A percentile compares a stretch with the other conserved stretches of the same genome.
These are phyloP conservation scores for Rhypophila decipiens DNA, from an alignment of 495 filamentous ascomycete genomes.

Conservation along the genomic window DNA sequence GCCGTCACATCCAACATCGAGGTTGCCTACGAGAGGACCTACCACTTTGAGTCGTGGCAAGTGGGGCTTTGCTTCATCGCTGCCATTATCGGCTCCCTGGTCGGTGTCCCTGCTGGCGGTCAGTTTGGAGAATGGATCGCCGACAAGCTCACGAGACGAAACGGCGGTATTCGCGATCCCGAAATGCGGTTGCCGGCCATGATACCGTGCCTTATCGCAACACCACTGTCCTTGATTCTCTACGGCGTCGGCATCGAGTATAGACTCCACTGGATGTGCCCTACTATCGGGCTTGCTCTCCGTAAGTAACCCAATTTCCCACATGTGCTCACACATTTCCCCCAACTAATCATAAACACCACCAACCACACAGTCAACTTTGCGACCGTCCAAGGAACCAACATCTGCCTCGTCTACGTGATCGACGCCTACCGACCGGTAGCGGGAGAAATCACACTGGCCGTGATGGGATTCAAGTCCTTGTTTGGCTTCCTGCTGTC, in stretches of 20 bases:
- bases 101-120: conserved; percentile 46
- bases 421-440: conserved; percentile 52
- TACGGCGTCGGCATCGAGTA: conserved; percentile 48
- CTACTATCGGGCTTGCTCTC: conserved; percentile 44
- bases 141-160: conserved; percentile 44
- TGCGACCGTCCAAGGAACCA: conserved; percentile 44
- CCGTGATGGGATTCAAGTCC: conserved; percentile 48
- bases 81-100: conserved; percentile 40
- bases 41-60: conserved; percentile 43
- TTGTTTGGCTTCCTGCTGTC: conserved; percentile 53
- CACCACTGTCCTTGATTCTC: conserved; percentile 41
- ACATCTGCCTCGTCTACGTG: conserved; percentile 47
- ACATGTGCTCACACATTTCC: too few species aligned
- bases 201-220: conserved; percentile 34
- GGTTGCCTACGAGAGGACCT: conserved; percentile 36
- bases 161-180: conserved; percentile 46
- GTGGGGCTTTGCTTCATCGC: conserved; percentile 45
- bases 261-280: conserved; percentile 48
- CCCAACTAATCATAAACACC: background rate
- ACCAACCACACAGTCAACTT: conserved; percentile 36
- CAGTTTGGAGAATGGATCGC: conserved; percentile 44
- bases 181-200: conserved; percentile 51
- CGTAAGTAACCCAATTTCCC: conserved; percentile 15
- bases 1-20: conserved; percentile 48
- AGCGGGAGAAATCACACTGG: conserved; percentile 46